Evolutionary conservation across 2,329 filamentous ascomycete genomes (phyloP).

Genomic region (Clonostachys rosea): DNA sequence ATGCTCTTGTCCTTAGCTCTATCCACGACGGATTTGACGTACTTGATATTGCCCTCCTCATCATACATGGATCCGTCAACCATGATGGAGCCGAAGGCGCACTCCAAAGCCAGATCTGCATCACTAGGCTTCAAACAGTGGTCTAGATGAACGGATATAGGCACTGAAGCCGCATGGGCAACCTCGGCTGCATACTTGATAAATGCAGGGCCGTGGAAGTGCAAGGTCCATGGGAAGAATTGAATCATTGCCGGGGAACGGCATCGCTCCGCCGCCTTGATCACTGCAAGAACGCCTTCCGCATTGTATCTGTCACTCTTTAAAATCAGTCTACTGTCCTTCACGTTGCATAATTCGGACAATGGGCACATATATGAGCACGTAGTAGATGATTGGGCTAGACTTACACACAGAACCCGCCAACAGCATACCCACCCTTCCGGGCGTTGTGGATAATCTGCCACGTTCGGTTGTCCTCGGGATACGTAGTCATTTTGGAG

Average conservation of each 20-base stretch:
- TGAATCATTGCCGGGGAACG: conserved; percentile 63
- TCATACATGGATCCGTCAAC: conserved; percentile 73
- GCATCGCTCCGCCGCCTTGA: conserved; percentile 63
- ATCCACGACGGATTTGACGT: conserved; percentile 55
- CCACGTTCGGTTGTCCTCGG: no score
- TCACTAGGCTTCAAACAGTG: conserved; percentile 47
- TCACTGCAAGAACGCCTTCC: conserved; percentile 63
- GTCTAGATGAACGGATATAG: conserved; percentile 60
- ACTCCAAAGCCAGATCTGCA: conserved; percentile 51
- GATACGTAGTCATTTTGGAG: no score
- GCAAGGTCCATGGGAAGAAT: conserved; percentile 68
- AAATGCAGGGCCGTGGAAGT: conserved; percentile 52
- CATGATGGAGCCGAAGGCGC: conserved; percentile 69
- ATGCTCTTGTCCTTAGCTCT: conserved; percentile 61
- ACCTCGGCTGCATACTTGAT: conserved; percentile 51
- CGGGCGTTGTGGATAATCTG: no score
- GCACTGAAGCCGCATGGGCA: conserved; percentile 49
- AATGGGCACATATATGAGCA: no score
- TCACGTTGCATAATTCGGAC: no score
- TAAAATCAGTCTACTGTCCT: no score
- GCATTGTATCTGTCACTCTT: conserved; percentile 51
- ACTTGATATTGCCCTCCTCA: conserved; percentile 61
- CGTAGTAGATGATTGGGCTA: no score
- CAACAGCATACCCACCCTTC: no score
- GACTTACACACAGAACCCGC: no score